Evolutionary conservation across 2,329 filamentous ascomycete genomes (phyloP).

Genomic region (Rachicladosporium sp.): DNA sequence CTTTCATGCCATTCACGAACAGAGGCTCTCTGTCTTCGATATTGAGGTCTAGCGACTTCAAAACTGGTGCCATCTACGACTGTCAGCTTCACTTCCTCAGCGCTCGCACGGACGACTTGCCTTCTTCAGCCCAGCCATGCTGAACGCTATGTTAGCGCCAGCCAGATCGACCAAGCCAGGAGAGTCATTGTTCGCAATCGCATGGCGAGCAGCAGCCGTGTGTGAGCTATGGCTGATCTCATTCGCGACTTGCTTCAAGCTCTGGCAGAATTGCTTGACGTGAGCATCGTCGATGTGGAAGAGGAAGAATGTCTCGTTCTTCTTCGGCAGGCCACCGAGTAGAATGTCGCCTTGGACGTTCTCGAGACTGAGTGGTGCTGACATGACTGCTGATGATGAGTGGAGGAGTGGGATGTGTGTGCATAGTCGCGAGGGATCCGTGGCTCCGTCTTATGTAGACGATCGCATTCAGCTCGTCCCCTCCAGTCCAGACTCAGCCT

Average conservation of each 20-base stretch:
- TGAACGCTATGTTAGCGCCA: constrained; percentile 19
- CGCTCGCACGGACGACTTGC: constrained; percentile 1
- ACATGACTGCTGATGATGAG: constrained; percentile 2
- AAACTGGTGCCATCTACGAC: too few species aligned
- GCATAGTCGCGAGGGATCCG: too few species aligned
- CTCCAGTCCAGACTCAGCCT: too few species aligned
- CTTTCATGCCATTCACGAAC: constrained; percentile 26
- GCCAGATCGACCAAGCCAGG: constrained; percentile 8
- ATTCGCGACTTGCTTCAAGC: constrained; percentile 10
- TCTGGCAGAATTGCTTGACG: constrained; percentile 11
- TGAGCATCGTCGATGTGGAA: constrained; percentile 14
- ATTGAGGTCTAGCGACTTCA: too few species aligned
- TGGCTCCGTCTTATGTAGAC: too few species aligned
- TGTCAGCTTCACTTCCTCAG: too few species aligned
- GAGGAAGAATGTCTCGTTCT: constrained; percentile 17
- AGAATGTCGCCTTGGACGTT: constrained; percentile 21
- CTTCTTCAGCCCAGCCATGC: constrained; percentile 15
- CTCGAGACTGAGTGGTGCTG: constrained; percentile 4
- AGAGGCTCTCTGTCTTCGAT: too few species aligned
- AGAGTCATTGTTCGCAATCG: constrained; percentile 8
- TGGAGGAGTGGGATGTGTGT: too few species aligned
- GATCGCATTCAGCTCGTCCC: too few species aligned
- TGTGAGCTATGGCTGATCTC: constrained; percentile 14
- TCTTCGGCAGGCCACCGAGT: constrained; percentile 15
- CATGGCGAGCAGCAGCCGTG: constrained; percentile 9